Evolutionary conservation across 441 rosid species (phyloP), one percentile per base, ranked within the genome.

Genomic region (Francoa sonchifolia): DNA sequence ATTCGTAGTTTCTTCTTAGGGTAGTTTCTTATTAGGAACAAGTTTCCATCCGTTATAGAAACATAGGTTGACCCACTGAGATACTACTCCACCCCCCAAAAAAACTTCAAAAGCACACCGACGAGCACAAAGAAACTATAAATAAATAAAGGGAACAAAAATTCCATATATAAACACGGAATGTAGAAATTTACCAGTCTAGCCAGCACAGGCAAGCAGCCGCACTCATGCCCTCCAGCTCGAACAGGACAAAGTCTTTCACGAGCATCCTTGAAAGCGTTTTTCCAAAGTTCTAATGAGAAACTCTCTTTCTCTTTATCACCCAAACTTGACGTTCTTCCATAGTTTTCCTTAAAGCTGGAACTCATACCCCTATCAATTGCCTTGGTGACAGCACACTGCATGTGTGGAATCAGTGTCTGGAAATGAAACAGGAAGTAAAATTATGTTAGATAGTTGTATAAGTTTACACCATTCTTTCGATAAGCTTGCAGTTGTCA

Each of bases 361-460:
- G 68, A 72, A 53, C 63, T 63, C 48, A 39, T 23, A 26, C 26
- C 57, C 44, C 42, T 44, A 48, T 60, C 52, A 36, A 62, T 63
- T 41, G 47, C 67, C 55, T 54, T 69, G 26, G 72, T 55, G 47
- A 75, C 68, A 6, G 74, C 53, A 32, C 72, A 58, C 59, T 92
- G 99, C 99, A 86, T 86, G 61, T 71, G 82, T 6, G 99, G 99
- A 23, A 94, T 80, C 38, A 92, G 76, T 58, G 84, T 76, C 99
- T 90, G 79, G 57, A 52, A 56, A 39, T 44, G 20, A 52, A 50
- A 37, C 40, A 62, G 29, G 37, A 59, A 32, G 44, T 44, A 32
- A 31, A 63, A 55, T 34, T 18, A 60, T 42, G 27, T 45, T 48
- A 53, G 26, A 44, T 42, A 8, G 37, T 33, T n/a, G 25, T 1